Evolutionary conservation across 2,329 filamentous ascomycete genomes (phyloP).

Genomic region (Fusarium sp.): DNA sequence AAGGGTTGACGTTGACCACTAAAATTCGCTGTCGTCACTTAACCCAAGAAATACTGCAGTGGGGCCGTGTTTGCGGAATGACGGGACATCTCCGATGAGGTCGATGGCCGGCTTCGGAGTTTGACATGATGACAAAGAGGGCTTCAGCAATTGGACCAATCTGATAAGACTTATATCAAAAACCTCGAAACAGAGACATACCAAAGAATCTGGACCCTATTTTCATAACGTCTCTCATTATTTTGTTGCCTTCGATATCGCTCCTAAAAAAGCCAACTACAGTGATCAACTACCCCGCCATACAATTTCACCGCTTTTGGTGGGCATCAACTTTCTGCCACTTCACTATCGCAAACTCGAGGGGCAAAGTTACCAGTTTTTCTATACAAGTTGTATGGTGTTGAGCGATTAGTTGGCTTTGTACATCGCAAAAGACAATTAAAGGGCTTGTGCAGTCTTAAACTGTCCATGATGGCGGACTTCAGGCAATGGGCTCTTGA

Average conservation of each 20-base stretch:
- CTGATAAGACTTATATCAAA: slow-evolving; percentile 27
- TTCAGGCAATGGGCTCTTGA: slow-evolving; percentile 65
- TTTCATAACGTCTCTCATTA: background rate
- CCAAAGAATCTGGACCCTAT: background rate
- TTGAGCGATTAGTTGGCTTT: background rate
- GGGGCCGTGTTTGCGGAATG: slow-evolving; percentile 27
- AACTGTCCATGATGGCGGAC: slow-evolving; percentile 56
- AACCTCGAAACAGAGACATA: background rate
- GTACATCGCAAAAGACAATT: background rate
- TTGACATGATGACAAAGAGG: slow-evolving; percentile 43
- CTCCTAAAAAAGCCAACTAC: background rate
- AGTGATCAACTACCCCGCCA: slow-evolving; percentile 40
- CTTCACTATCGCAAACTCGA: slow-evolving; percentile 18
- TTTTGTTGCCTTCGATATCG: background rate
- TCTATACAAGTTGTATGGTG: background rate
- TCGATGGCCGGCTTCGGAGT: slow-evolving; percentile 45
- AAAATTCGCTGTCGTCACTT: slow-evolving; percentile 41
- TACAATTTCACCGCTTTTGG: slow-evolving; percentile 44
- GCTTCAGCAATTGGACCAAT: slow-evolving; percentile 39
- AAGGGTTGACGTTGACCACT: slow-evolving; percentile 24
- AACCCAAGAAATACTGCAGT: slow-evolving; percentile 30
- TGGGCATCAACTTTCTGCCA: slow-evolving; percentile 40
- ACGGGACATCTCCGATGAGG: slow-evolving; percentile 17
- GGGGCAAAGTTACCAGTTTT: slow-evolving; percentile 7
- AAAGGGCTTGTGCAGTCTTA: background rate